Base-by-base conservation (phyloP, 176 grass and related monocot species). In the Avena insularis region DNA sequence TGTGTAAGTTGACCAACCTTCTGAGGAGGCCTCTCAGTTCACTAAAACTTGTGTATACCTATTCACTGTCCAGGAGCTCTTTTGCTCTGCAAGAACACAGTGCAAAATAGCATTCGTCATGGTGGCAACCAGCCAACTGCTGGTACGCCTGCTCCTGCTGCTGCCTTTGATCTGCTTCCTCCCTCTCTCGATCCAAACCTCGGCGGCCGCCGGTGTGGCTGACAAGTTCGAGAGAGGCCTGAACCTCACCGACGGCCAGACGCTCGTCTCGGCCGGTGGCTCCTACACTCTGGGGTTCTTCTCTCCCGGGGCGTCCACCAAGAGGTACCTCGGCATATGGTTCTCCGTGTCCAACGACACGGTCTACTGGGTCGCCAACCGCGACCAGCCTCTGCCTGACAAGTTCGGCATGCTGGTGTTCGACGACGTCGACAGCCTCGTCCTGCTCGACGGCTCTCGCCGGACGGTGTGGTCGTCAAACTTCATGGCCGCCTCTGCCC, bases 251-350 rank as follows among this genome's bases (percentile, higher is more conserved):
- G 86, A 87, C 47, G 86, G 70, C 31, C 2, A 75, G n/a, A 82
- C 70, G 6, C 79, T 82, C 35, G 48, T 82, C 46, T 87, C 86
- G 0, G 60, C 29, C 11, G 9, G 36, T 0, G 79, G 61, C 5
- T 69, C 80, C 1, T 88, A 78, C 86, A 88, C 86, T 20, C 50
- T 88, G 1, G 86, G 80, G 1, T 88, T 88, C 80, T 88, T 88
- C 72, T 83, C 72, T 2, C 78, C 60, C 21, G 63, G 33, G 23
- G 14, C 0, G 38, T 64, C 79, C 35, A 78, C 80, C 12, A 87
- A 76, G 61, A 82, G 79, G 8, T 88, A 59, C 61, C 79, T 88
- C 1, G 86, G 79, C 12, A 59, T 77, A 67, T 88, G 86, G 79
- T 88, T 69, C 80, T 33, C 79, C 8, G 61, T 88, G 9, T 88